Evolutionary conservation across 1,284 basidiomycete species (phyloP).

Genomic region (Uromyces viciae-fabae): DNA sequence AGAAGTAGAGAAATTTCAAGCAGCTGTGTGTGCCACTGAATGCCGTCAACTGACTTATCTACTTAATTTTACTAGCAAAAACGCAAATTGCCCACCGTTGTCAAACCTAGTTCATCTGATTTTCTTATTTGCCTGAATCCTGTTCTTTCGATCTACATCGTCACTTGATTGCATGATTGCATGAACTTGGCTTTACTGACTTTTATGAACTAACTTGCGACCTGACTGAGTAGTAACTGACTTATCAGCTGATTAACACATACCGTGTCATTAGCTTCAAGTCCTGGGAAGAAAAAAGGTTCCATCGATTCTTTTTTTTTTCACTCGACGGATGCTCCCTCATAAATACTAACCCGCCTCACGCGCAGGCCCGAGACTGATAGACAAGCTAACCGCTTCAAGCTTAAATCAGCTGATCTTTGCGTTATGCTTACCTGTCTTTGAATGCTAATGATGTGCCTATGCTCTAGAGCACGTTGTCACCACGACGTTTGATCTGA

Average conservation of each 20-base stretch:
- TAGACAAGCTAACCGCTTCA: conserved; percentile 5
- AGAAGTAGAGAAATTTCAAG: conserved; percentile 6
- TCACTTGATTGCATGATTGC: neutral
- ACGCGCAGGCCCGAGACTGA: neutral
- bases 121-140: conserved; percentile 8
- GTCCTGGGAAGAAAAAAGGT: conserved; percentile 23
- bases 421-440: conserved; percentile 4
- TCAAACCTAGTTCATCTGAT: conserved; percentile 33
- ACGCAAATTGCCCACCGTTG: neutral
- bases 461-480: neutral
- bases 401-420: neutral
- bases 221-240: no score
- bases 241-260: conserved; percentile 21
- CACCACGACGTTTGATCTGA: neutral
- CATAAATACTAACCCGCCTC: conserved; percentile 25
- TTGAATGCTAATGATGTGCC: neutral
- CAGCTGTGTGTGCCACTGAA: neutral
- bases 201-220: conserved; percentile 18
- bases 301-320: conserved; percentile 22
- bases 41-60: conserved; percentile 8
- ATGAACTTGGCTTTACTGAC: conserved; percentile 34
- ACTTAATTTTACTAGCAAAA: conserved; percentile 6
- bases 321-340: neutral
- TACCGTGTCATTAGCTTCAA: conserved; percentile 8
- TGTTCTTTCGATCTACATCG: conserved; percentile 7